Evolutionary conservation across 2,329 filamentous ascomycete species (phyloP), one percentile per base, ranked within the genome.

Genomic region (Ploettnerulaceae sp.): DNA sequence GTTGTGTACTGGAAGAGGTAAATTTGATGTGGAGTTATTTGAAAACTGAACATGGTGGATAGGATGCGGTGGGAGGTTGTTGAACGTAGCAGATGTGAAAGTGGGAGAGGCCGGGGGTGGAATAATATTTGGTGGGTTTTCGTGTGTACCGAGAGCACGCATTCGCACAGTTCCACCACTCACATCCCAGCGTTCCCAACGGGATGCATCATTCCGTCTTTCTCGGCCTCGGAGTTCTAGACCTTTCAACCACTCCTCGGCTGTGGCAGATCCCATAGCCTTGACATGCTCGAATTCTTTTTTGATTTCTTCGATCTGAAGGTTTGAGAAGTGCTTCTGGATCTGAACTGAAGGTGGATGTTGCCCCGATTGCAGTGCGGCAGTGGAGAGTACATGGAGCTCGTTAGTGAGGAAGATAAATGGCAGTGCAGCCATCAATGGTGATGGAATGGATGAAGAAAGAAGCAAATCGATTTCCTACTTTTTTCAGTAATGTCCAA

Each of bases 161-260:
- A 62, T 61, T 38, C 51, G 49, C 22, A 50, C 26, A 17, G 62
- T 35, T 7, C 57, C 55, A 41, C 58, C 56, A 34, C 31, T 71
- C 45, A 25, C 69, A 69, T 37, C 80, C 79, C 84, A 91, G 58
- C 81, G 83, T 61, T 89, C 86, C 82, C 86, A 91, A 39, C 84
- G 77, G 21, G 77, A 73, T 22, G 78, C 74, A 61, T 86, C 80
- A 8, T 70, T 72, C 56, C 80, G 75, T 38, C 72, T 67, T 48
- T 79, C 72, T 56, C 77, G 77, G 7, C 85, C 84, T 48, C 78
- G 74, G 21, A 68, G 69, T 33, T 81, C 76, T 3, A 93, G 73
- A 7, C 86, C 86, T 65, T 90, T 90, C 22, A 81, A 71, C 86
- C 87, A 93, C 64, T 90, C 86, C 56, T 88, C 83, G 3, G 77